These are phyloP conservation scores for Aquilaria yunnanensis DNA, from an alignment of 345 rosid genomes.

Conservation along the genomic window DNA sequence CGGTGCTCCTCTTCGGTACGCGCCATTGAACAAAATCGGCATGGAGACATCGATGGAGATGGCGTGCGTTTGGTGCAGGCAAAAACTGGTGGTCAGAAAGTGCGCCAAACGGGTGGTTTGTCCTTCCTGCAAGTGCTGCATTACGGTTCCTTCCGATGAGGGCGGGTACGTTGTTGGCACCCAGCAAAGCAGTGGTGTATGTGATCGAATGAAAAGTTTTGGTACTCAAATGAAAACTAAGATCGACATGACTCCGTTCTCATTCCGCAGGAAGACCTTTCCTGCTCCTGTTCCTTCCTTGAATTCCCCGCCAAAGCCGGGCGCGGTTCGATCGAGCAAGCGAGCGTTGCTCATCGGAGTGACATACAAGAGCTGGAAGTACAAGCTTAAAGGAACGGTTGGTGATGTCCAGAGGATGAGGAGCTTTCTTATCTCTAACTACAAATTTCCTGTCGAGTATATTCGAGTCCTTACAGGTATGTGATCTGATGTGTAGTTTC, in stretches of 20 bases:
- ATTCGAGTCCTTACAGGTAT: constrained; percentile 51
- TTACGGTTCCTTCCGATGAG: neutral
- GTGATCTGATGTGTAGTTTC: no score
- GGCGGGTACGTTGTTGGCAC: neutral
- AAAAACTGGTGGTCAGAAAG: neutral
- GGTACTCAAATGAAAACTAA: neutral
- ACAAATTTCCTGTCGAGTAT: constrained; percentile 17
- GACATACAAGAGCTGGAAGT: constrained; percentile 29
- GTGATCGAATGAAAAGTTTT: constrained; percentile 2
- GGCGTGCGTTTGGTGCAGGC: neutral
- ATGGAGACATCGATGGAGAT: neutral
- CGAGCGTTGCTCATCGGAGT: constrained; percentile 52
- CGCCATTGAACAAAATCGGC: neutral
- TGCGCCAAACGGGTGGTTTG: neutral
- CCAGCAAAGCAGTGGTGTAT: neutral
- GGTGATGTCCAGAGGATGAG: constrained; percentile 46
- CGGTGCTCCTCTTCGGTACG: neutral
- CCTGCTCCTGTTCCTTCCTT: neutral
- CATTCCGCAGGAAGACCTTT: constrained; percentile 9
- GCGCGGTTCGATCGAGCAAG: constrained; percentile 13
- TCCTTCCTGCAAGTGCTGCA: neutral
- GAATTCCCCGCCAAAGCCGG: neutral
- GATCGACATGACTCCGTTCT: neutral
- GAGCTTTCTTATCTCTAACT: constrained; percentile 24
- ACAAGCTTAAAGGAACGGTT: constrained; percentile 44